A percentile compares a stretch with the other conserved stretches of the same genome.
phyloP scores from a whole-genome alignment of 176 grass and related monocot genomes.

The Zizania latifolia region DNA sequence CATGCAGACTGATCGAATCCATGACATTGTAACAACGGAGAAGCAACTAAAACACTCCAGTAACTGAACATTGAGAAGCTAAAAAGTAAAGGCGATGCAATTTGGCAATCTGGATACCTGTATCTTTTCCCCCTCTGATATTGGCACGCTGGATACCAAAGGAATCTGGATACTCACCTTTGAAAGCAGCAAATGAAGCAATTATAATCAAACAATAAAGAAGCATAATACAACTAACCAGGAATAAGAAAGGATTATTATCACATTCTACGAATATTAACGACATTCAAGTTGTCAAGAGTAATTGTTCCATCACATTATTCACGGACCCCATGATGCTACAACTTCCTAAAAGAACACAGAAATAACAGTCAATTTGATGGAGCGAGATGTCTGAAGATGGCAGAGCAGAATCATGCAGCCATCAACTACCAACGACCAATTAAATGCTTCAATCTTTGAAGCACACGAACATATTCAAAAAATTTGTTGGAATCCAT shows the following conservation, averaged over 20 bases:
- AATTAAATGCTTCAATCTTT: constrained; percentile 47
- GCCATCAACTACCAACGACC: constrained; percentile 22
- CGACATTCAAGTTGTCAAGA: neutral
- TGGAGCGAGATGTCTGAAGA: neutral
- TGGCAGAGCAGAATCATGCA: neutral
- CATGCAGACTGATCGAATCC: neutral
- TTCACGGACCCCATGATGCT: constrained; percentile 1
- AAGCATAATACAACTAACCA: neutral
- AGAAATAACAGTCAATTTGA: neutral
- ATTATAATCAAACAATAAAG: neutral
- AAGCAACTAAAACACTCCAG: neutral
- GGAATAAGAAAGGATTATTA: neutral
- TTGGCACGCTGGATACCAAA: too few relatives aligned
- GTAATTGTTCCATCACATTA: neutral
- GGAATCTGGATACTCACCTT: too few relatives aligned
- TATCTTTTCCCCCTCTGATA: too few relatives aligned
- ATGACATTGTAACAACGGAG: too few relatives aligned
- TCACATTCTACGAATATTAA: neutral
- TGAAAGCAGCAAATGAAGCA: neutral
- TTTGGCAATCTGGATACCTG: too few relatives aligned
- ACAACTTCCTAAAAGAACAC: neutral
- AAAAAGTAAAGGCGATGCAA: neutral
- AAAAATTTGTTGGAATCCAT: constrained; percentile 55
- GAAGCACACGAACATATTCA: constrained; percentile 65
- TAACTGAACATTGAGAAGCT: neutral